A percentile compares a stretch with the other conserved stretches of the same genome.
These are phyloP conservation scores for Aspergillus candidus DNA, from an alignment of 2,329 filamentous ascomycete species.

Conservation along the genomic window DNA sequence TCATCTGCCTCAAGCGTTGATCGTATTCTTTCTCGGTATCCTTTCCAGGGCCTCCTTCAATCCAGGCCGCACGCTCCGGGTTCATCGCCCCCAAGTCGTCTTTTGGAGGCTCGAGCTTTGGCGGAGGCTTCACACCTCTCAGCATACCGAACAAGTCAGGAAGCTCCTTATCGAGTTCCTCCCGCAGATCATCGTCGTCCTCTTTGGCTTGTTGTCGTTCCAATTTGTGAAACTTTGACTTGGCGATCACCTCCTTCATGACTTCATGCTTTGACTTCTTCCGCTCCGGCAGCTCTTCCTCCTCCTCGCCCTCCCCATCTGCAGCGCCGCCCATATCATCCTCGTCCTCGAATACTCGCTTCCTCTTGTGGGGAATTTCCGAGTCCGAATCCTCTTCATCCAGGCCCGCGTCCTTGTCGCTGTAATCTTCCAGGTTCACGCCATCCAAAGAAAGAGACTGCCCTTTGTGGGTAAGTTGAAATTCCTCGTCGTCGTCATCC, in stretches of 20 bases:
- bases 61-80: slow-evolving; percentile 56
- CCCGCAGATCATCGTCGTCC: slow-evolving; percentile 81
- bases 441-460: slow-evolving; percentile 60
- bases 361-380: slow-evolving; percentile 46
- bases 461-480: slow-evolving; percentile 76
- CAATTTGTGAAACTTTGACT: slow-evolving; percentile 92
- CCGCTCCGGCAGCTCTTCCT: slow-evolving; percentile 59
- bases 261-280: slow-evolving; percentile 97
- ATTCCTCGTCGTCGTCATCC: slow-evolving; percentile 64
- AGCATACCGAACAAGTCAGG: slow-evolving; percentile 69
- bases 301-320: slow-evolving; percentile 45
- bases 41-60: slow-evolving; percentile 56
- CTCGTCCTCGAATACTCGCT: slow-evolving; percentile 40
- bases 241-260: slow-evolving; percentile 96
- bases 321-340: slow-evolving; percentile 37
- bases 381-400: slow-evolving; percentile 55
- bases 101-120: slow-evolving; percentile 45
- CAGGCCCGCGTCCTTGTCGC: slow-evolving; percentile 64
- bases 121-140: slow-evolving; percentile 48
- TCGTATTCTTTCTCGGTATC: slow-evolving; percentile 85
- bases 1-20: slow-evolving; percentile 70
- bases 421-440: slow-evolving; percentile 63
- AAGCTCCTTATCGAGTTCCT: slow-evolving; percentile 78
- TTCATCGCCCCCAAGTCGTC: slow-evolving; percentile 50
- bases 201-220: slow-evolving; percentile 90